Conservation (phyloP, 2,329 filamentous ascomycete genomes). For the Aspergillus japonicus region DNA sequence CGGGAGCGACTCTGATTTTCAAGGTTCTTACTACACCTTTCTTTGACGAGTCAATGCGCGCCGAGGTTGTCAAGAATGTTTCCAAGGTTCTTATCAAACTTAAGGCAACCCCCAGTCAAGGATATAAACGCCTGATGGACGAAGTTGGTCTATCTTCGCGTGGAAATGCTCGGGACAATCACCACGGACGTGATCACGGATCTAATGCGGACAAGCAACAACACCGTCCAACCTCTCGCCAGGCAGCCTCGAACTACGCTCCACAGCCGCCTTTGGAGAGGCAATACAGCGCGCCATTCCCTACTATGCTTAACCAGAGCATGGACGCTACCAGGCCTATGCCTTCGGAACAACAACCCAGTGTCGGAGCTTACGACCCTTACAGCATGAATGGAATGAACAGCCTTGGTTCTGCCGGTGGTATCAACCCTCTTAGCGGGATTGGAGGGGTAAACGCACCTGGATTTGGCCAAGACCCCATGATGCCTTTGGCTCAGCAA, state of each 20-base stretch:
- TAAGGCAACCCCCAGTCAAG: constrained; percentile 90
- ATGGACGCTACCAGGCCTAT: constrained; percentile 39
- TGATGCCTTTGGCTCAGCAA: constrained; percentile 47
- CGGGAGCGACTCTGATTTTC: constrained; percentile 94
- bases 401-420: constrained; percentile 22
- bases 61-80: constrained; percentile 87
- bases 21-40: constrained; percentile 97
- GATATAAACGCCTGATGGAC: constrained; percentile 98
- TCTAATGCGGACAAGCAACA: constrained; percentile 43
- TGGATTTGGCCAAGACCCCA: constrained; percentile 40
- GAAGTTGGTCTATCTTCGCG: constrained; percentile 80
- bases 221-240: constrained; percentile 44
- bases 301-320: constrained; percentile 36
- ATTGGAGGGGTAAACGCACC: constrained; percentile 30
- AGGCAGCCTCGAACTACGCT: constrained; percentile 37
- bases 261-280: constrained; percentile 40
- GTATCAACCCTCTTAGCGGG: constrained; percentile 30
- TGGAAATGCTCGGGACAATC: constrained; percentile 39
- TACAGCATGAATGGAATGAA: constrained; percentile 39
- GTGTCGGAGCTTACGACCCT: constrained; percentile 38
- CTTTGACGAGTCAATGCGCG: constrained; percentile 87
- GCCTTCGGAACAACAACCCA: constrained; percentile 34
- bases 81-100: constrained; percentile 83
- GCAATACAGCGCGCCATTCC: constrained; percentile 44
- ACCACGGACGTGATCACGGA: constrained; percentile 39